These are phyloP conservation scores for Porcisia hertigi DNA, from an alignment of 208 protist species.

Conservation along the genomic window DNA sequence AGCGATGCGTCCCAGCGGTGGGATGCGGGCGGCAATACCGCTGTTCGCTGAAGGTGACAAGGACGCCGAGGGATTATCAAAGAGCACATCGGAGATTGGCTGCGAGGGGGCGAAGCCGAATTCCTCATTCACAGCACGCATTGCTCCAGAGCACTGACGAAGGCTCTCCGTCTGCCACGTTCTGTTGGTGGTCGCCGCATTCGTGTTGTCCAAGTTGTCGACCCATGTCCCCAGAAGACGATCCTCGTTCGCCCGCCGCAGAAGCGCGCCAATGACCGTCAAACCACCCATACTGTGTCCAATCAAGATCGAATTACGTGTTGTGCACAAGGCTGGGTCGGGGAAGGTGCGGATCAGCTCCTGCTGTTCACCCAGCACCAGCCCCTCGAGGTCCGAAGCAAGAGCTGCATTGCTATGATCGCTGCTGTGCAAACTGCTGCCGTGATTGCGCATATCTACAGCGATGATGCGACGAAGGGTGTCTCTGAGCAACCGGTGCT, in stretches of 20 bases:
- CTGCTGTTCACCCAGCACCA: conserved; percentile 48
- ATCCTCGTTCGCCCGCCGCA: conserved; percentile 77
- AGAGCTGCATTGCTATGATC: conserved; percentile 67
- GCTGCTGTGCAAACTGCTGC: conserved; percentile 57
- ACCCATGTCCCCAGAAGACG: conserved; percentile 35
- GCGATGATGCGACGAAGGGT: conserved; percentile 46
- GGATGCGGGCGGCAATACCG: conserved; percentile 18
- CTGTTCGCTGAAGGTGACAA: background rate
- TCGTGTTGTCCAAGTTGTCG: conserved; percentile 17
- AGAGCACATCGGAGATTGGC: conserved; percentile 52
- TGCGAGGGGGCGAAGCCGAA: conserved; percentile 50
- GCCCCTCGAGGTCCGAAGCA: conserved; percentile 70
- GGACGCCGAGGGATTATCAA: conserved; percentile 11
- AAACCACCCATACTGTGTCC: conserved; percentile 91
- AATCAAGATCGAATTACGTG: conserved; percentile 53
- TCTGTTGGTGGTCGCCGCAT: conserved; percentile 3
- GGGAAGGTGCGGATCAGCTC: conserved; percentile 18
- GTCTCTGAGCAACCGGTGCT: conserved; percentile 40
- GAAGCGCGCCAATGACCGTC: conserved; percentile 63
- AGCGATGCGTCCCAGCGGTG: conserved; percentile 39
- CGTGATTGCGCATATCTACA: conserved; percentile 90
- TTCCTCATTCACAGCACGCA: conserved; percentile 64
- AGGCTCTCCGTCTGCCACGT: conserved; percentile 28
- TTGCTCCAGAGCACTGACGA: conserved; percentile 29
- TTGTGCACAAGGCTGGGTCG: conserved; percentile 9